Base-by-base conservation (phyloP, 441 rosid species). In the Populus trichocarpa region DNA sequence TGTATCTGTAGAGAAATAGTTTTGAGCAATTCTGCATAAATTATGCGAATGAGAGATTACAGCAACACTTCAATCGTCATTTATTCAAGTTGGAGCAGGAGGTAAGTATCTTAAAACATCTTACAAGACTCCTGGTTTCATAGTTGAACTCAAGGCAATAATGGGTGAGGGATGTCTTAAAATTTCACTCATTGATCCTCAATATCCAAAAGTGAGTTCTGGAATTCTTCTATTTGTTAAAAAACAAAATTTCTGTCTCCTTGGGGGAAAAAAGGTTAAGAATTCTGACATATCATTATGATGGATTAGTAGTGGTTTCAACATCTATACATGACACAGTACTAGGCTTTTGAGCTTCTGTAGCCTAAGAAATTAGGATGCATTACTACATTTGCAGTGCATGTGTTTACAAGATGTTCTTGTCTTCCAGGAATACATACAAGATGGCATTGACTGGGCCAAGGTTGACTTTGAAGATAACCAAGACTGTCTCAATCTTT, bases 11-110 rank as follows among this genome's bases (percentile, higher is more conserved):
- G 99, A 93, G 89, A 72, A 95, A 97, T 85, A 97, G 99, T 85
- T 97, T 97, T 84, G 99, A 97, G 90, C 99, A 97, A 83, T 96
- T 96, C 78, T 96, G 99, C 86, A 96, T 96, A 84, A 96, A 96
- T 82, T 96, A 96, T 88, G 99, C 99, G 69, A 96, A 96, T 84
- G 99, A 96, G 90, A 94, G 99, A 87, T 81, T 96, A 87, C 99
- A 96, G 85, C 99, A 96, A 83, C 99, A 97, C 83, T 97, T 97
- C 79, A 97, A 94, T 79, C 98, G 99, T 65, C 99, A 97, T 83
- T 81, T 97, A 38, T 97, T 97, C 92, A 97, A 97, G 90, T 86
- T 97, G 76, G 98, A 97, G 89, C 99, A 95, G 82, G 99, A 96
- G 98, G 99, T 96, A 87, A 80, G 46, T 28, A 28, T 22, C 26